These are phyloP conservation scores for Sporisorium reilianum DNA, from an alignment of 1,284 basidiomycete genomes.

Conservation along the genomic window DNA sequence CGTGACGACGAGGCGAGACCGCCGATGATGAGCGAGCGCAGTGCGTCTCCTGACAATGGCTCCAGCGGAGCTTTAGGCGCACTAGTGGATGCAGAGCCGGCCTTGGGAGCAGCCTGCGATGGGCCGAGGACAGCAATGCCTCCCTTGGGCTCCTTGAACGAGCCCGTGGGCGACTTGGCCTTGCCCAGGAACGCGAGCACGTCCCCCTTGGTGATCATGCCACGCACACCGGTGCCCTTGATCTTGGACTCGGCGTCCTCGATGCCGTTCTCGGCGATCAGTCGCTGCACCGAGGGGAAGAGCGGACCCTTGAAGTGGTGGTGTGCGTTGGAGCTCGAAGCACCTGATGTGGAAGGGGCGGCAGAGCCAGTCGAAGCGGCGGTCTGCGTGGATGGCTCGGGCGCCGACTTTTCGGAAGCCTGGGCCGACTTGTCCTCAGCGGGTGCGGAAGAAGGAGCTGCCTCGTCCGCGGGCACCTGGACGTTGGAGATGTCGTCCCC, in stretches of 20 bases:
- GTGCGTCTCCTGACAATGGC: slow-evolving; percentile 46
- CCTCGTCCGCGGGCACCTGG: slow-evolving; percentile 56
- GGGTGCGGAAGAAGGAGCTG: slow-evolving; percentile 18
- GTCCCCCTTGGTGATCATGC: slow-evolving; percentile 71
- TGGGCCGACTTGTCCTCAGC: slow-evolving; percentile 19
- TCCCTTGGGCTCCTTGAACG: slow-evolving; percentile 50
- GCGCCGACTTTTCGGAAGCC: slow-evolving; percentile 34
- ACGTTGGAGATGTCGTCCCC: slow-evolving; percentile 70
- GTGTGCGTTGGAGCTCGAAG: slow-evolving; percentile 40
- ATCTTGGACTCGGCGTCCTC: slow-evolving; percentile 67
- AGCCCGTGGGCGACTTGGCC: slow-evolving; percentile 58
- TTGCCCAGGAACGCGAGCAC: slow-evolving; percentile 70
- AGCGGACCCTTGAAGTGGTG: slow-evolving; percentile 48
- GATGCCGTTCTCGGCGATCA: slow-evolving; percentile 64
- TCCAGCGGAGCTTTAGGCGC: slow-evolving; percentile 25
- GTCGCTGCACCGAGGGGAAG: slow-evolving; percentile 69
- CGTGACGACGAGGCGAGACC: slow-evolving; percentile 47
- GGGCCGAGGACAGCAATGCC: slow-evolving; percentile 59
- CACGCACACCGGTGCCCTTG: slow-evolving; percentile 70
- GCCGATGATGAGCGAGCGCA: slow-evolving; percentile 54
- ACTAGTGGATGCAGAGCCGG: slow-evolving; percentile 19
- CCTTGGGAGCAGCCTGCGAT: slow-evolving; percentile 43
- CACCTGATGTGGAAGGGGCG: slow-evolving; percentile 25
- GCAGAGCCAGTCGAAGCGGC: slow-evolving; percentile 40
- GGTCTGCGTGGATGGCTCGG: slow-evolving; percentile 29